Conservation (phyloP, 208 protist genomes). For the Angomonas ambiguus region DNA sequence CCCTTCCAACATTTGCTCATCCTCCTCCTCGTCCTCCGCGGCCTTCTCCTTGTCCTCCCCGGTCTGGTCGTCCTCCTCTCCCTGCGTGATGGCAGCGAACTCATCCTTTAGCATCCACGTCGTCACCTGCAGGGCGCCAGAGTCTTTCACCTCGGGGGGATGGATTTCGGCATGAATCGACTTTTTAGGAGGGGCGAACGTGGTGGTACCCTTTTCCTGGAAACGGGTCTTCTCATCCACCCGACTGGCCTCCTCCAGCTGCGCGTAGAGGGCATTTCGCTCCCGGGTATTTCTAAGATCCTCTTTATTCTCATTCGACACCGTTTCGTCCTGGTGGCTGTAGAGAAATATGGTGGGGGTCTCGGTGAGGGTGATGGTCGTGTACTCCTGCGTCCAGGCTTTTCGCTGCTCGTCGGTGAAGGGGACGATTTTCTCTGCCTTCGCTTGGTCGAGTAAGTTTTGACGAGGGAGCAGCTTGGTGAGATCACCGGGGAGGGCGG, state of each 20-base stretch:
- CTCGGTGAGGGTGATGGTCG: constrained; percentile 66
- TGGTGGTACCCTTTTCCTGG: constrained; percentile 72
- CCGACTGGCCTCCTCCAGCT: constrained; percentile 46
- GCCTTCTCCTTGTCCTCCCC: constrained; percentile 41
- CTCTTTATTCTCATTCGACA: constrained; percentile 55
- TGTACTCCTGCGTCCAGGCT: constrained; percentile 51
- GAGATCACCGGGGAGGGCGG: neutral
- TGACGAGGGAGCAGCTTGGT: constrained; percentile 18
- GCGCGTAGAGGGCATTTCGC: constrained; percentile 47
- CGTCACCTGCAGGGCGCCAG: constrained; percentile 69
- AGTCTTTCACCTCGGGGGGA: constrained; percentile 44
- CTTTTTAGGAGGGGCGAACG: constrained; percentile 74
- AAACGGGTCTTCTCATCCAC: constrained; percentile 74
- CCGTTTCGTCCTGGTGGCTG: constrained; percentile 79
- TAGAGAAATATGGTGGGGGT: constrained; percentile 88
- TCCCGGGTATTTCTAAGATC: constrained; percentile 35
- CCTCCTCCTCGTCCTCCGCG: constrained; percentile 39
- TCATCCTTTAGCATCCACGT: constrained; percentile 89
- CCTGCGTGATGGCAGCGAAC: constrained; percentile 32
- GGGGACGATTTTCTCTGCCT: constrained; percentile 12
- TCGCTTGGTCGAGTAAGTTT: constrained; percentile 28
- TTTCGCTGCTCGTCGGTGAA: constrained; percentile 42
- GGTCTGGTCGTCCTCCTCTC: constrained; percentile 48
- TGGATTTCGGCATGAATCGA: constrained; percentile 85
- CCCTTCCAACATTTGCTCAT: constrained; percentile 24